Evolutionary conservation across 225 moss, liverwort and hornwort species (phyloP).

Genomic region (Pseudoscleropodium purum): DNA sequence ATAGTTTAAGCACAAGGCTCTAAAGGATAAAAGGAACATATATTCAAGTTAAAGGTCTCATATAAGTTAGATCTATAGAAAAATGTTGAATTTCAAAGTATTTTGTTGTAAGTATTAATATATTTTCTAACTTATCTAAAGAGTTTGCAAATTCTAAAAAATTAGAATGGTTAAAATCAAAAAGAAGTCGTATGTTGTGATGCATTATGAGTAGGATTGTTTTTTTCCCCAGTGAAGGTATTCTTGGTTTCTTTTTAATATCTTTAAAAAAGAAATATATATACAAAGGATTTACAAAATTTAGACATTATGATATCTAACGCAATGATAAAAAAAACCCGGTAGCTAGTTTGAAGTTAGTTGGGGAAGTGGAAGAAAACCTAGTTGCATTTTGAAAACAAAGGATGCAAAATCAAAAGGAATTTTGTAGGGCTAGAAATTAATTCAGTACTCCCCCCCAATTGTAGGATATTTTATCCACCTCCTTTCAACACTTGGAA

Average conservation of each 20-base stretch:
- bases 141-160: background rate
- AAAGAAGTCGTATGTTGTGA: accelerated
- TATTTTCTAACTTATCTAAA: too few species aligned
- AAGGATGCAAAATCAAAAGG: too few species aligned
- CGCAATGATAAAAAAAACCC: too few species aligned
- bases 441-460: too few species aligned
- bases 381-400: too few species aligned
- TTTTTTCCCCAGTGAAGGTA: background rate
- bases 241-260: background rate
- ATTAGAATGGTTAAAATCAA: background rate
- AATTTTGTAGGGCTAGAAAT: too few species aligned
- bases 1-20: background rate
- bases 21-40: background rate
- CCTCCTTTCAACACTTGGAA: too few species aligned
- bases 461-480: too few species aligned
- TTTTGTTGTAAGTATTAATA: background rate
- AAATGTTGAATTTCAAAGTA: background rate
- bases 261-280: background rate
- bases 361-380: too few species aligned
- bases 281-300: background rate
- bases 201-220: background rate
- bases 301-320: background rate
- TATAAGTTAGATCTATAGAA: background rate
- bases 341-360: too few species aligned
- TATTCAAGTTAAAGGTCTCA: background rate